These are phyloP conservation scores for Marasmius sp. DNA, from an alignment of 1,284 basidiomycete genomes.

Conservation along the genomic window DNA sequence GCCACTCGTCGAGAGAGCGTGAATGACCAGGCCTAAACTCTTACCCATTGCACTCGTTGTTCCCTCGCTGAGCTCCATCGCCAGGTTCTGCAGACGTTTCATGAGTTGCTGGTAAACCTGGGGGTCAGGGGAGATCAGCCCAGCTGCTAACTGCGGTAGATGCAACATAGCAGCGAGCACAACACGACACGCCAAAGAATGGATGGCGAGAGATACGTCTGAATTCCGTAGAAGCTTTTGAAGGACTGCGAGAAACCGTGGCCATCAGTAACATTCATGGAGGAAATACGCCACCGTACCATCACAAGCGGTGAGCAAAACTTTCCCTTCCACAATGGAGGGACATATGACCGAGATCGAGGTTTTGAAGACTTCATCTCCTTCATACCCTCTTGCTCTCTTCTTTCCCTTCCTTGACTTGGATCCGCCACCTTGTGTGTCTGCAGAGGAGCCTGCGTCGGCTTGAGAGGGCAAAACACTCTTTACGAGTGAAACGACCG, in stretches of 20 bases:
- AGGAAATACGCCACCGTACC: slow-evolving; percentile 40
- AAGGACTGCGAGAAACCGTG: slow-evolving; percentile 40
- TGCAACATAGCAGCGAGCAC: slow-evolving; percentile 56
- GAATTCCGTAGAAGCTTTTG: slow-evolving; percentile 46
- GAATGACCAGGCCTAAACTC: slow-evolving; percentile 53
- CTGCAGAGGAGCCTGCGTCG: slow-evolving; percentile 22
- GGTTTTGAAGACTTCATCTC: slow-evolving; percentile 72
- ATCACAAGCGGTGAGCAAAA: slow-evolving; percentile 59
- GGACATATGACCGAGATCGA: slow-evolving; percentile 50
- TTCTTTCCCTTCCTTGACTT: slow-evolving; percentile 71
- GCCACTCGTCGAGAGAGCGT: slow-evolving; percentile 22
- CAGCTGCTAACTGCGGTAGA: slow-evolving; percentile 54
- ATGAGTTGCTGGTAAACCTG: slow-evolving; percentile 45
- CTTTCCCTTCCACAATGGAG: slow-evolving; percentile 49
- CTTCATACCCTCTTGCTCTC: slow-evolving; percentile 71
- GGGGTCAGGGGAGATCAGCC: slow-evolving; percentile 55
- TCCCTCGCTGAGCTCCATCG: slow-evolving; percentile 50
- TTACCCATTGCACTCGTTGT: slow-evolving; percentile 59
- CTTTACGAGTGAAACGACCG: slow-evolving; percentile 50
- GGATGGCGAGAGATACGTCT: slow-evolving; percentile 50
- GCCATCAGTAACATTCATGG: slow-evolving; percentile 8
- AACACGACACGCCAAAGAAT: slow-evolving; percentile 58
- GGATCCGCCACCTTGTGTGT: slow-evolving; percentile 19
- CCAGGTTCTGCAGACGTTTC: slow-evolving; percentile 44
- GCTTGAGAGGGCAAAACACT: slow-evolving; percentile 46